Base-by-base conservation (phyloP, 78 protist species). In the Isochrysis galbana region DNA sequence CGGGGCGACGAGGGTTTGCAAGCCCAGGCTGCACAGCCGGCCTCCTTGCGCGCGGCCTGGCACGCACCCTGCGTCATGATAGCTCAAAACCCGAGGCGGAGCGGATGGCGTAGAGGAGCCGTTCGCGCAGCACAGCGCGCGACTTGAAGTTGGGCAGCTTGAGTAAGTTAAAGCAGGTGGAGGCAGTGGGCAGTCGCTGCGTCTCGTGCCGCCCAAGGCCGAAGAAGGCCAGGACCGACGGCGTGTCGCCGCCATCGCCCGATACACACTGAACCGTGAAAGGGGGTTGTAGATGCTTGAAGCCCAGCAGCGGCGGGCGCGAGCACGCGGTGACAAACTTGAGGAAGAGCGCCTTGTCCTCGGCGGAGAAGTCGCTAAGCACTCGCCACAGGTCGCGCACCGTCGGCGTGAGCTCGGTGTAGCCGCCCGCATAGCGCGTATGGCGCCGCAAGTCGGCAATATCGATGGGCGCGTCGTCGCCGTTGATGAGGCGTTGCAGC, bases 151-250 rank as follows among this genome's bases (percentile, higher is more conserved):
- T 77, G n/a, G 94, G 94, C n/a, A 92, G 80, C n/a, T 67, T 72
- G 78, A 92, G 90, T 55, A 87, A 1, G 84, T 92, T 92, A 42
- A 92, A 92, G 91, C 94, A 92, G 19, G 94, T 92, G 39, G 84
- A 48, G 17, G 94, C 72, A 19, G 91, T 51, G 29, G 94, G 94
- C 74, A 92, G 88, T 19, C 67, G 46, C 26, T 25, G n/a, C 22
- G 45, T 48, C 32, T 51, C 83, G 44, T 32, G 10, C 41, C 51
- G 44, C 5, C 42, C 67, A 22, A 55, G 14, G 34, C 87, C 83
- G 7, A 92, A 86, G 34, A 83, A 42, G 34, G 86, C 44, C 39
- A 55, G 69, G 5, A 61, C 34, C 39, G 47, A 22, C 29, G 89
- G 38, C 54, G 41, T 32, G 45, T 41, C 36, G 86, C 48, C 39